Evolutionary conservation across 352 stramenopile species (phyloP).

Genomic region (Globisporangium viniferum): DNA sequence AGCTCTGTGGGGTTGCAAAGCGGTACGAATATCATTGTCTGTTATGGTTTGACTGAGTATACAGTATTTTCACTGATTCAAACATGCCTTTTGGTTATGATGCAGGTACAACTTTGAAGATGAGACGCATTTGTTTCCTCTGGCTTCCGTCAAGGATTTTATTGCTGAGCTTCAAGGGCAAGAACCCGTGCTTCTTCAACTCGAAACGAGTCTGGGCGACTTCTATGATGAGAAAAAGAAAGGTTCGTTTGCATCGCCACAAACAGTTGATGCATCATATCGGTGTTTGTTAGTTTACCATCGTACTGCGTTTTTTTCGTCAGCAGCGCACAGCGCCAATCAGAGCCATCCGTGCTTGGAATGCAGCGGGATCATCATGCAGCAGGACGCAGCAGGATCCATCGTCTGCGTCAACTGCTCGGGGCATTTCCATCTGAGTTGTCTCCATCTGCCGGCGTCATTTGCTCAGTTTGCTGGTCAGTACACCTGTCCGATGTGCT

Average conservation of each 20-base stretch:
- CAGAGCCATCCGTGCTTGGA: constrained; percentile 29
- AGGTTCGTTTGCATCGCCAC: background rate
- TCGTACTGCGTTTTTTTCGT: background rate
- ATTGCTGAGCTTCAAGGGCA: constrained; percentile 25
- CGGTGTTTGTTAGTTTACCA: background rate
- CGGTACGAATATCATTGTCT: constrained; percentile 26
- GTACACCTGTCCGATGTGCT: constrained; percentile 67
- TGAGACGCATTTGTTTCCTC: constrained; percentile 61
- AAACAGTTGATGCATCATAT: background rate
- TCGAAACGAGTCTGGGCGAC: constrained; percentile 24
- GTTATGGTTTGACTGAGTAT: background rate
- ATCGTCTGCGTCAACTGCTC: constrained; percentile 53
- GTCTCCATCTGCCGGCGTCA: constrained; percentile 49
- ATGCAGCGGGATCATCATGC: constrained; percentile 32
- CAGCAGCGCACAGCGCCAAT: background rate
- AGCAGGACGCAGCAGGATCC: constrained; percentile 24
- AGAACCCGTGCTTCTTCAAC: constrained; percentile 27
- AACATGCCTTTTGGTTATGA: background rate
- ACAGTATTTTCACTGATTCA: background rate
- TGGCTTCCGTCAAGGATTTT: constrained; percentile 41
- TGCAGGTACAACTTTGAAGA: constrained; percentile 60
- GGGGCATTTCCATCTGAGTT: constrained; percentile 48
- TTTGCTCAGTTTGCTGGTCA: constrained; percentile 54
- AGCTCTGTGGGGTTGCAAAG: constrained; percentile 40
- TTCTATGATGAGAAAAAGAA: constrained; percentile 10